A percentile compares a stretch with the other conserved stretches of the same genome.
These are phyloP conservation scores for Penicillium coprophilum DNA, from an alignment of 495 filamentous ascomycete genomes.

Conservation along the genomic window DNA sequence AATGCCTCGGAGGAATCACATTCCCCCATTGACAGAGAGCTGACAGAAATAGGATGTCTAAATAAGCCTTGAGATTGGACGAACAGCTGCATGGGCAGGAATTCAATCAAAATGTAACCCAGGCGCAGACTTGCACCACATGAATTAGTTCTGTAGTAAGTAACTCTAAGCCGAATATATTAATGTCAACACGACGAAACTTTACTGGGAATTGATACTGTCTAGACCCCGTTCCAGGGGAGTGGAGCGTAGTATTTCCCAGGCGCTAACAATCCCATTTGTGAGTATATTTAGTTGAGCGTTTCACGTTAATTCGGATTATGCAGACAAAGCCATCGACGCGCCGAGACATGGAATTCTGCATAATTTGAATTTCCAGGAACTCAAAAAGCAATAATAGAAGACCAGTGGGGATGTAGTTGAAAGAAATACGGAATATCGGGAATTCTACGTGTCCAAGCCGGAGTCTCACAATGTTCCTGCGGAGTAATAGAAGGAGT, in stretches of 20 bases:
- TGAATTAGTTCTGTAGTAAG: not conserved
- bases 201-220: not conserved
- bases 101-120: not conserved
- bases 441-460: not conserved
- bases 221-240: not conserved
- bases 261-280: not conserved
- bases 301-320: constrained; percentile 1
- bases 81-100: not conserved
- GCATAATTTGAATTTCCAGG: not conserved
- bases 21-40: not conserved
- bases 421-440: not conserved
- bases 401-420: not conserved
- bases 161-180: not conserved
- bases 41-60: not conserved
- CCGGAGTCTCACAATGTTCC: not conserved
- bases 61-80: not conserved
- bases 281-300: constrained; percentile 6
- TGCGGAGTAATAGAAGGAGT: not conserved
- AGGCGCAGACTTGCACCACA: not conserved
- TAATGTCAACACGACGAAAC: not conserved
- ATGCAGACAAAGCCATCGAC: constrained; percentile 5
- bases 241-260: not conserved
- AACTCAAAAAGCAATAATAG: not conserved
- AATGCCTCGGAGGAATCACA: not conserved
- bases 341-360: not conserved